Conservation (phyloP, 179 eudicot genomes). For the Corrigiola litoralis region DNA sequence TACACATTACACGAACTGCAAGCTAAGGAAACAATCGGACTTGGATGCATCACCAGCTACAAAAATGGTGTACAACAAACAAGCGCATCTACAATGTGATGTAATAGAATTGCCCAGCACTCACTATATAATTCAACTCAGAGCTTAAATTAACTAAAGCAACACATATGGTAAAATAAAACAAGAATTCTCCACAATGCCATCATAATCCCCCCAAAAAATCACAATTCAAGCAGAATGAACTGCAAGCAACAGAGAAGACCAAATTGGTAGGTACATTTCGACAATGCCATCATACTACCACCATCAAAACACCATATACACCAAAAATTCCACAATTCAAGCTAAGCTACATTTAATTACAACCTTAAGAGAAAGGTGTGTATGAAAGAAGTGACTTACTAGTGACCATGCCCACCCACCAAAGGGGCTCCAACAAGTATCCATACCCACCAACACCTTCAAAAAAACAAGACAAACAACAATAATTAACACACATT, state of each 20-base stretch:
- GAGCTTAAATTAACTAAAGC: background rate
- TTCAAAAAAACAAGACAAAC: constrained; percentile 24
- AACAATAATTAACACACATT: constrained; percentile 9
- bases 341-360: background rate
- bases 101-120: background rate
- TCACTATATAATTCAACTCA: background rate
- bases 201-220: background rate
- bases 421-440: constrained; percentile 87
- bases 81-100: background rate
- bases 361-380: background rate
- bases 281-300: background rate
- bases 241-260: background rate
- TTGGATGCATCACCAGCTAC: background rate
- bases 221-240: background rate
- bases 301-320: constrained; percentile 5
- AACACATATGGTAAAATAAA: background rate
- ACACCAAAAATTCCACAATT: background rate
- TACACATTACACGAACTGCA: too few relatives aligned
- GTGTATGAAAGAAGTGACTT: constrained; percentile 30
- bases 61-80: background rate
- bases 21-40: background rate
- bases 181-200: background rate
- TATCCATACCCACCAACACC: constrained; percentile 94
- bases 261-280: background rate
- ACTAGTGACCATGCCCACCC: constrained; percentile 94